Conservation (phyloP, 169 alveolate species). For the Plasmodium vivax region DNA sequence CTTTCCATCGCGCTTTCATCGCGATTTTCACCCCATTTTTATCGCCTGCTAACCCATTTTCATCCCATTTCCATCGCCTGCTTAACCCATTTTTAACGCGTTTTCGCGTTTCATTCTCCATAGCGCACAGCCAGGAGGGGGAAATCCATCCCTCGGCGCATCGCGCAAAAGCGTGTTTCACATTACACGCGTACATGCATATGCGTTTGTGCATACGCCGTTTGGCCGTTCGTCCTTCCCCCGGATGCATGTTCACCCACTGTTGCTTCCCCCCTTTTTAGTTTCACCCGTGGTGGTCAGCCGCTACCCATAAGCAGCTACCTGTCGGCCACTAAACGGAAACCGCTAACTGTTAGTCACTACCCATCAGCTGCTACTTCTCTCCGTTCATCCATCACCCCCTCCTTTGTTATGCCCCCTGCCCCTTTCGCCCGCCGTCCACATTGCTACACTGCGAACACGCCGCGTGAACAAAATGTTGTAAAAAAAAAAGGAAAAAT, state of each 20-base stretch:
- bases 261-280: not conserved
- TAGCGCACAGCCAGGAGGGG: not conserved
- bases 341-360: too few species aligned
- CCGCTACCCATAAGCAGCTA: not conserved
- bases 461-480: not conserved
- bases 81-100: not conserved
- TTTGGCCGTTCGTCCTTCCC: not conserved
- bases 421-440: not conserved
- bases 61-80: not conserved
- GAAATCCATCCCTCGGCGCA: not conserved
- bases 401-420: not conserved
- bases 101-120: not conserved
- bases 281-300: not conserved
- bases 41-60: not conserved
- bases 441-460: not conserved
- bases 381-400: not conserved
- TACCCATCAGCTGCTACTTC: not conserved
- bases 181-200: not conserved
- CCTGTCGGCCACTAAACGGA: not conserved
- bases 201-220: not conserved
- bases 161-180: not conserved
- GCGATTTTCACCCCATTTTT: not conserved
- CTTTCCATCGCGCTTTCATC: not conserved
- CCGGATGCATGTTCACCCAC: not conserved
- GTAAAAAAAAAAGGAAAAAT: not conserved